Evolutionary conservation across 1,284 basidiomycete species (phyloP), one percentile per base, ranked within the genome.

Genomic region (Waitea zeae): DNA sequence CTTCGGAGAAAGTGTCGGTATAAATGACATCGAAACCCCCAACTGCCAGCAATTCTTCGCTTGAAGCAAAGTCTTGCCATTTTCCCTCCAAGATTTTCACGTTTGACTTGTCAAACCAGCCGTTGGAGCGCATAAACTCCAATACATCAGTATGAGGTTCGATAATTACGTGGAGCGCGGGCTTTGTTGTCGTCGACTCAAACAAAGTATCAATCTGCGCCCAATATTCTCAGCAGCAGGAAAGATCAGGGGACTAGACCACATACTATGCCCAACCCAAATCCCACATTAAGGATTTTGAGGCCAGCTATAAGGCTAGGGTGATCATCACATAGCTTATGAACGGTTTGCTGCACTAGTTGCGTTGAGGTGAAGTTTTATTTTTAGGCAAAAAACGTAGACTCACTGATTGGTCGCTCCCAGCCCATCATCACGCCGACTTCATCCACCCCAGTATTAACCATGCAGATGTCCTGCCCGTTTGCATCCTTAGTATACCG

Each of bases 351-450:
- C 42, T 61, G 51, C 82, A 87, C 71, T 74, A 50, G 36, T 40
- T 46, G 42, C 41, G 37, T 42, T 45, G 44, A 44, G 44, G 42
- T 35, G 17, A 27, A 36, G 34, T 37, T 28, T 20, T 17, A 17
- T 33, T 9, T 12, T n/a, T 29, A 9, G 17, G 4, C 7, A 18
- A 18, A 33, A 31, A 11, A 29, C 15, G 12, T 12, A 6, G 12
- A 56, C 61, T 50, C 47, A 77, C 75, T 95, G 46, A 95, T 81
- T 5, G 60, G 67, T 38, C 60, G 59, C 52, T 93, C 89, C 89
- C 89, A 93, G 1, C 86, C 86, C 89, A 95, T 95, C 90, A 95
- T 95, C 6, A 96, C 89, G 4, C 78, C 78, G 1, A 88, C 70
- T 30, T 72, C 75, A 34, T 66, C 64, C 39, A 73, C 71, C 14